phyloP scores from a whole-genome alignment of 495 filamentous ascomycete species.

The Lepidopterella palustris region DNA sequence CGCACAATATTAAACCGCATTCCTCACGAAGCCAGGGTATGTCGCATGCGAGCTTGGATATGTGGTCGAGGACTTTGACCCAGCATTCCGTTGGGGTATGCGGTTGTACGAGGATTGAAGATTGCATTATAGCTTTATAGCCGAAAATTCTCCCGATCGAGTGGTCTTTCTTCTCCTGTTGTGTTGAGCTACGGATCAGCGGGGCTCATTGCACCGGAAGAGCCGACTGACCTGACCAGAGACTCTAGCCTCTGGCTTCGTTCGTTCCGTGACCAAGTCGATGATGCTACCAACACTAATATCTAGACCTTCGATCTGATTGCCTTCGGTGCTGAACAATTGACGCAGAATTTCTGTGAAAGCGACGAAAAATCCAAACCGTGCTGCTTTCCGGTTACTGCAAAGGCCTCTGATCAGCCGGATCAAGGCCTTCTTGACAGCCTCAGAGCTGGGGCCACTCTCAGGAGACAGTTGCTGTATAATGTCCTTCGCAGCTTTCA shows the following conservation, averaged over 20 bases:
- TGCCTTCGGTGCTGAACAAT: conserved; percentile 40
- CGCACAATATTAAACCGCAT: conserved; percentile 65
- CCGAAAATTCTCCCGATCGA: conserved; percentile 82
- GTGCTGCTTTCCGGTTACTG: conserved; percentile 81
- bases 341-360: conserved; percentile 72
- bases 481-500: conserved; percentile 39
- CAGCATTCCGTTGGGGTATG: conserved; percentile 47
- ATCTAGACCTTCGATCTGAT: conserved; percentile 6
- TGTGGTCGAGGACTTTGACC: conserved; percentile 53
- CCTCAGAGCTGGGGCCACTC: conserved; percentile 18
- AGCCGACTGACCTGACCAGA: conserved; percentile 51
- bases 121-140: conserved; percentile 74
- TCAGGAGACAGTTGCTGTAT: conserved; percentile 34
- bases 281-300: conserved; percentile 33
- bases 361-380: conserved; percentile 85
- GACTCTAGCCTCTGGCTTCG: conserved; percentile 55
- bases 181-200: neutral
- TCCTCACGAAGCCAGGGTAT: conserved; percentile 88
- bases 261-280: conserved; percentile 60
- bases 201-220: neutral
- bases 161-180: conserved; percentile 82
- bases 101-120: conserved; percentile 59
- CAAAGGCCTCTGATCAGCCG: conserved; percentile 82
- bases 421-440: conserved; percentile 38
- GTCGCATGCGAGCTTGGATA: conserved; percentile 51